Percentiles rank a stretch among this genome's conserved stretches.
Conservation (phyloP, 2,329 filamentous ascomycete genomes). For the Samsoniella hepiali region DNA sequence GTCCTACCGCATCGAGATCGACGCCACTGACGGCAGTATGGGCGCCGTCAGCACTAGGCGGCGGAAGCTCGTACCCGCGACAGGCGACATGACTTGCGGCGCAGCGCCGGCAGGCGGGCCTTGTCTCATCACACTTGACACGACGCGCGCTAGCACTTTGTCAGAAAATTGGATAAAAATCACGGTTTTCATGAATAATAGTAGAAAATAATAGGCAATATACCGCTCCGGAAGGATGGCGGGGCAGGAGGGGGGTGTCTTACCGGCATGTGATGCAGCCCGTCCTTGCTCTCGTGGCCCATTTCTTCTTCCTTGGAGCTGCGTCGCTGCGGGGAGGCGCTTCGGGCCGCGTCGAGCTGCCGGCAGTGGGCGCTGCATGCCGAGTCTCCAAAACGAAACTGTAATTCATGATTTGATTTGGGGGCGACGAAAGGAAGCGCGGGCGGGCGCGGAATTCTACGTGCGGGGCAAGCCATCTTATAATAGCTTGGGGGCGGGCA, state of each 20-base stretch:
- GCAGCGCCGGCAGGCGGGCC: background rate
- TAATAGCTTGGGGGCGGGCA: background rate
- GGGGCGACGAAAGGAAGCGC: background rate
- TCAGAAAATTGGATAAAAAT: background rate
- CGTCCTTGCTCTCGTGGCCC: constrained; percentile 1
- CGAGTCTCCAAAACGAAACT: background rate
- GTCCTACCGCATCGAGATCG: background rate
- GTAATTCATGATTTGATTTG: background rate
- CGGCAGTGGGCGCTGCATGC: background rate
- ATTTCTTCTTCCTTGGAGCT: background rate
- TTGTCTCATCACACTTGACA: constrained; percentile 1
- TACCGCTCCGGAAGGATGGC: background rate
- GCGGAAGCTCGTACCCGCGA: constrained; percentile 8
- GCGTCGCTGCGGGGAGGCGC: background rate
- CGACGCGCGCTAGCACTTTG: background rate
- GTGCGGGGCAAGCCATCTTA: constrained; percentile 1
- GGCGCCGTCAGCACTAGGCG: background rate
- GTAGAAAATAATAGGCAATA: background rate
- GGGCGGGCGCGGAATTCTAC: background rate
- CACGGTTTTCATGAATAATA: background rate
- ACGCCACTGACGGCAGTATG: background rate
- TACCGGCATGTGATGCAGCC: constrained; percentile 11
- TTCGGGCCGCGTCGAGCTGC: background rate
- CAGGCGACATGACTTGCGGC: background rate
- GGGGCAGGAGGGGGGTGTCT: background rate